These are phyloP conservation scores for Fraxinus excelsior DNA, from an alignment of 257 asterid species.

Conservation along the genomic window DNA sequence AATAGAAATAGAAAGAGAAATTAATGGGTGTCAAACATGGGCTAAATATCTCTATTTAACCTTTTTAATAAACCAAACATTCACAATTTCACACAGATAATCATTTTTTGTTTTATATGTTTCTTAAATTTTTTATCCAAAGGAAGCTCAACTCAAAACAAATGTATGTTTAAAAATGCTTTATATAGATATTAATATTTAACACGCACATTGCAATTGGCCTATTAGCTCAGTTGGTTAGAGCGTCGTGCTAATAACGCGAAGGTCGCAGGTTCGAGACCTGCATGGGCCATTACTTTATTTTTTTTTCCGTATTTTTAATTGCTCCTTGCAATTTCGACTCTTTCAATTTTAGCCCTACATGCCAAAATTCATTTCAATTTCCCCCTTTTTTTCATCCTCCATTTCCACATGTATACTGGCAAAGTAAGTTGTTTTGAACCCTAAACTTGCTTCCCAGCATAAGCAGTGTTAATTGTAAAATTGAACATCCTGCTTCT, in stretches of 20 bases:
- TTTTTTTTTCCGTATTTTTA: background rate
- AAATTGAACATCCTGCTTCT: background rate
- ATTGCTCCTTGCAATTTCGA: background rate
- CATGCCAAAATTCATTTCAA: background rate
- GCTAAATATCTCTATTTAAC: too few species aligned
- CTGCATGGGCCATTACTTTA: conserved; percentile 27
- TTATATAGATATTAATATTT: too few species aligned
- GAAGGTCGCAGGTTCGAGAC: conserved; percentile 39
- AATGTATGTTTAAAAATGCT: too few species aligned
- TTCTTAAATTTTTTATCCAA: too few species aligned
- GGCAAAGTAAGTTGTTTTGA: background rate
- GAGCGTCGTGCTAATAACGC: conserved; percentile 42
- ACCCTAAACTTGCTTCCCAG: background rate
- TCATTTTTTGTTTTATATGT: too few species aligned
- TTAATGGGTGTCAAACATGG: too few species aligned
- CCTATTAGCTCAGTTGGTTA: conserved; percentile 41
- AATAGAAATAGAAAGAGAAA: too few species aligned
- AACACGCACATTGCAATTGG: background rate
- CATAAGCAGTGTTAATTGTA: background rate
- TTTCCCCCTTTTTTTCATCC: background rate
- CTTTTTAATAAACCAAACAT: too few species aligned
- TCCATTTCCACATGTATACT: background rate
- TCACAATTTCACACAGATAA: too few species aligned
- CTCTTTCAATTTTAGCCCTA: background rate
- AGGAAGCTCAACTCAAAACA: too few species aligned